Conservation (phyloP, 2,329 filamentous ascomycete species). For the Neoascochyta sp. region DNA sequence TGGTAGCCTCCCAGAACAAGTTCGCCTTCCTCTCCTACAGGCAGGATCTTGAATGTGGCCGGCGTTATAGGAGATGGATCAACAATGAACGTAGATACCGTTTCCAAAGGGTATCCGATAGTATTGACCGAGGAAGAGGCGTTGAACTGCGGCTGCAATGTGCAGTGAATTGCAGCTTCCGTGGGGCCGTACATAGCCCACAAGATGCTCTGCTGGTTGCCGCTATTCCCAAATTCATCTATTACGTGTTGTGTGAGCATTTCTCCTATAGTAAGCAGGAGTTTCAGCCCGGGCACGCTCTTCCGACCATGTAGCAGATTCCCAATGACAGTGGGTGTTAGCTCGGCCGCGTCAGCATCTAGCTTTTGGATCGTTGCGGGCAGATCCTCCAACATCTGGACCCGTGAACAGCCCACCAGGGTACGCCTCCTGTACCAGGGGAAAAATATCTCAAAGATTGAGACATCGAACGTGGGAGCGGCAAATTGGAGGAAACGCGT, state of each 20-base stretch:
- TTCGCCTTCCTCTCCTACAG: slow-evolving; percentile 68
- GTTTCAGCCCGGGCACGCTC: slow-evolving; percentile 63
- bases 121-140: slow-evolving; percentile 57
- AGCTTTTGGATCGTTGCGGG: slow-evolving; percentile 62
- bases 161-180: slow-evolving; percentile 88
- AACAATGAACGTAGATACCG: slow-evolving; percentile 73
- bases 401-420: slow-evolving; percentile 66
- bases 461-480: slow-evolving; percentile 89
- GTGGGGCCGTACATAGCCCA: slow-evolving; percentile 96
- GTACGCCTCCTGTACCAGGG: slow-evolving; percentile 71
- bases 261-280: slow-evolving; percentile 85
- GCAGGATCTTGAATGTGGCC: slow-evolving; percentile 51
- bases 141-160: slow-evolving; percentile 63
- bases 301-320: slow-evolving; percentile 67
- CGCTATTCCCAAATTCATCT: slow-evolving; percentile 68
- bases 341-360: slow-evolving; percentile 75
- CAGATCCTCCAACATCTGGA: slow-evolving; percentile 70
- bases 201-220: slow-evolving; percentile 58
- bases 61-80: slow-evolving; percentile 39
- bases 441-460: slow-evolving; percentile 93
- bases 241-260: slow-evolving; percentile 80
- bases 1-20: slow-evolving; percentile 78
- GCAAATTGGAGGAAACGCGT: slow-evolving; percentile 85
- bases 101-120: slow-evolving; percentile 75
- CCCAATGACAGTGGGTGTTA: slow-evolving; percentile 83